Conservation (phyloP, 805 yeast species). For the Candida argentea region DNA sequence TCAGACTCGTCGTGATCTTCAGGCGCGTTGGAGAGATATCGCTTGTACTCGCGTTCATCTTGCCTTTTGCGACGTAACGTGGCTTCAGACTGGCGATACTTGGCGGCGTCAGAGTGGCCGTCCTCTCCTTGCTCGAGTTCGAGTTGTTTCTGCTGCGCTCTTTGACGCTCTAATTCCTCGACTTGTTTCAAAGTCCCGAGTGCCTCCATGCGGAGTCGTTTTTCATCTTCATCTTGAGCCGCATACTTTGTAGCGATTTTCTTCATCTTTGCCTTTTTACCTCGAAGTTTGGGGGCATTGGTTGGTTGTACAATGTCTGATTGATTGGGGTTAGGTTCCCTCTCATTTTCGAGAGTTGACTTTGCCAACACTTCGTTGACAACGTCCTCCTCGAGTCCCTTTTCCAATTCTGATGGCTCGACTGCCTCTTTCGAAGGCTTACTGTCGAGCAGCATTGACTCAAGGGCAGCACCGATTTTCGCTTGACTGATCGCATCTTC, state of each 20-base stretch:
- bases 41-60: slow-evolving; percentile 34
- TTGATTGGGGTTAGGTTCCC: neutral
- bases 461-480: slow-evolving; percentile 1
- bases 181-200: slow-evolving; percentile 72
- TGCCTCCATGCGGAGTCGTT: slow-evolving; percentile 62
- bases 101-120: too few species aligned
- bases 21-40: slow-evolving; percentile 33
- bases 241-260: slow-evolving; percentile 77
- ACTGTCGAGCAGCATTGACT: neutral
- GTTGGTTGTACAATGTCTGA: slow-evolving; percentile 3
- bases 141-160: slow-evolving; percentile 10
- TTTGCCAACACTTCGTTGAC: slow-evolving; percentile 6
- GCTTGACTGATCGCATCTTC: slow-evolving; percentile 11
- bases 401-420: slow-evolving; percentile 2
- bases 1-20: slow-evolving; percentile 19
- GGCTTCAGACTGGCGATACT: slow-evolving; percentile 23
- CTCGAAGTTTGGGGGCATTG: slow-evolving; percentile 46
- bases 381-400: slow-evolving; percentile 5
- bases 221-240: slow-evolving; percentile 88
- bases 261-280: slow-evolving; percentile 76
- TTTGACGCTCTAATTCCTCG: slow-evolving; percentile 17
- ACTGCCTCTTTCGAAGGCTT: neutral
- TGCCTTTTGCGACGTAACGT: slow-evolving; percentile 35
- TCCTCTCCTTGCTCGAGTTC: slow-evolving; percentile 12
- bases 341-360: slow-evolving; percentile 5